Percentiles rank a stretch among this genome's conserved stretches.
Evolutionary conservation across 805 yeast genomes (phyloP).

Genomic region (Candida sphagnicola): DNA sequence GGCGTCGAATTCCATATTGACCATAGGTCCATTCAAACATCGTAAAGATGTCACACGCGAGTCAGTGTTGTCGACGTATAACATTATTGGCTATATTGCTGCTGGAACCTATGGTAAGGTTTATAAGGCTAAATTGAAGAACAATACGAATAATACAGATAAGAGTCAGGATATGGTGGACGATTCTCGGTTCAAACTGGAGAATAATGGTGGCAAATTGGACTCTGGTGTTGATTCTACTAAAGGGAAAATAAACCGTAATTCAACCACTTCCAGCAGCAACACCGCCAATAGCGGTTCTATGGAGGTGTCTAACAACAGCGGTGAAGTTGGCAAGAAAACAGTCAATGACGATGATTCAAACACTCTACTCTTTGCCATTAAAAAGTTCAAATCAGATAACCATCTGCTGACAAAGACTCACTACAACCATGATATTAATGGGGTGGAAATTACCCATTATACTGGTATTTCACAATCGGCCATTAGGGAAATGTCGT

Average conservation of each 20-base stretch:
- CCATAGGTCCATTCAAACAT: conserved; percentile 42
- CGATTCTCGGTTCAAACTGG: conserved; percentile 6
- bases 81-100: conserved; percentile 91
- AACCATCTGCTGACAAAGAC: conserved; percentile 32
- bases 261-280: not conserved
- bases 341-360: conserved; percentile 8
- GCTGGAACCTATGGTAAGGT: conserved; percentile 98
- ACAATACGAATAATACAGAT: conserved; percentile 9
- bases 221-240: not conserved
- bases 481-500: conserved; percentile 94
- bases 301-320: too few species aligned
- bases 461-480: conserved; percentile 95
- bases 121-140: conserved; percentile 71
- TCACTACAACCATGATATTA: conserved; percentile 36
- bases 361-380: conserved; percentile 57
- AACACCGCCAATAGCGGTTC: not conserved
- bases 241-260: not conserved
- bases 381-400: conserved; percentile 93
- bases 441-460: conserved; percentile 73
- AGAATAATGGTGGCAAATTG: not conserved
- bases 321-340: conserved; percentile 1
- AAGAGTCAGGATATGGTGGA: conserved; percentile 10
- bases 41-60: conserved; percentile 60
- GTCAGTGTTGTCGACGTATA: conserved; percentile 80
- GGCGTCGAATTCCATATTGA: conserved; percentile 38